Base-by-base conservation (phyloP, 371 early-diverging fungal species). In the Mortierella sp. region DNA sequence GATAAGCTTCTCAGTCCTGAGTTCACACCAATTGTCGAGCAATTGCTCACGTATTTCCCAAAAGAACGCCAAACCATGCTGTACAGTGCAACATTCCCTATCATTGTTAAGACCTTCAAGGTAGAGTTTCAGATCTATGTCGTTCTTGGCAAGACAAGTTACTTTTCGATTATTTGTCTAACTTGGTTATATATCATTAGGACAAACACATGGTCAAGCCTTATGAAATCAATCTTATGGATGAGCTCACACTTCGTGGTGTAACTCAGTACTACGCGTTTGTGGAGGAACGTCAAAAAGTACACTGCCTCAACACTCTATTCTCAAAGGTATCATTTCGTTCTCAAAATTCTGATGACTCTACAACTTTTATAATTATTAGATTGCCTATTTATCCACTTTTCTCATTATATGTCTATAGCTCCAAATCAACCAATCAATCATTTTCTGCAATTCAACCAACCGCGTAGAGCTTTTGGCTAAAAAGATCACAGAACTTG, bases 81-180 rank as follows among this genome's bases (percentile, higher is more conserved):
- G 45, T 99, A 93, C 86, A 94, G 95, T 67, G 99, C 99, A n/a
- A 99, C 99, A n/a, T 99, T 99, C 87, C 99, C 99, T 4, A 88
- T 97, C 72, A 91, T 96, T 65, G 98, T 99, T 60, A 96, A 98
- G 85, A 85, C 85, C 55, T 99, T 99, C 87, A 96, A 96, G 53
- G 53, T 53, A 53, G 17, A 10, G 17, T 22, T 19, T 17, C 47
- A 6, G 8, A 19, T 47, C 47, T 19, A 47, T 22, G n/a, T n/a
- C n/a, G n/a, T 17, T 22, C 47, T 47, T 19, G 15, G 47, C 15
- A 17, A 6, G 15, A 17, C 15, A 17, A 6, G 15, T 47, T 47
- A 19, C 5, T 6, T 6, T 22, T 47, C 47, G 47, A 47, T 10
- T 17, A 47, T 47, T 47, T 17, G 17, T 37, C 40, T 37, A 47